Percentiles rank a stretch among this genome's conserved stretches.
These are phyloP conservation scores for Naematelia encephala DNA, from an alignment of 768 basidiomycete species.

Conservation along the genomic window DNA sequence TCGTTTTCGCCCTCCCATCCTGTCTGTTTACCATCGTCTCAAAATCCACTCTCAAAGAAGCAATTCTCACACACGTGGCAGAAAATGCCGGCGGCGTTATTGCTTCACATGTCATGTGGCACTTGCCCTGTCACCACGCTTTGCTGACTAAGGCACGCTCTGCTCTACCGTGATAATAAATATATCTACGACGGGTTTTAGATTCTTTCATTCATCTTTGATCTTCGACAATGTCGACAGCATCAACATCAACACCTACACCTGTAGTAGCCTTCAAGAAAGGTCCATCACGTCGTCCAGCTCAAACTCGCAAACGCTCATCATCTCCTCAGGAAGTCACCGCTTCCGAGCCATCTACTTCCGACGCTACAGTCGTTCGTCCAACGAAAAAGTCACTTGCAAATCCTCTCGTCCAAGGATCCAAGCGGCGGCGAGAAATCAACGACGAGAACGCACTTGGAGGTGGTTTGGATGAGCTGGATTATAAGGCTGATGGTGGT, in stretches of 20 bases:
- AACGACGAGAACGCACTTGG: conserved; percentile 56
- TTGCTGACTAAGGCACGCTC: not conserved
- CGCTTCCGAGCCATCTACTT: conserved; percentile 10
- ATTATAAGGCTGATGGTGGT: conserved; percentile 56
- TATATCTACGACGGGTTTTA: no score
- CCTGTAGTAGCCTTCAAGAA: conserved; percentile 80
- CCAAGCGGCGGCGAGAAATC: conserved; percentile 62
- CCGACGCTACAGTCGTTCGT: conserved; percentile 59
- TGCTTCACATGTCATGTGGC: not conserved
- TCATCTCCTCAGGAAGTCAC: conserved; percentile 57
- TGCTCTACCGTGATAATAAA: no score
- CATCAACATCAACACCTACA: conserved; percentile 23
- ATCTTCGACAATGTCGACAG: no score
- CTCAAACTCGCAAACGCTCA: conserved; percentile 67
- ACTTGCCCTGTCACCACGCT: not conserved
- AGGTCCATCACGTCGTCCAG: conserved; percentile 73
- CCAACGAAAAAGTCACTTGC: conserved; percentile 66
- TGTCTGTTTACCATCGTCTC: not conserved
- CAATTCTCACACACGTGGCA: not conserved
- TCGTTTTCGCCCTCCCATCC: not conserved
- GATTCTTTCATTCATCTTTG: no score
- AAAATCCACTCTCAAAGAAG: not conserved
- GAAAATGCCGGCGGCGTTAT: not conserved
- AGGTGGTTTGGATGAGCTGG: conserved; percentile 54
- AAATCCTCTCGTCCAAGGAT: conserved; percentile 74